Base-by-base conservation (phyloP, 2,329 filamentous ascomycete species). In the Hirsutella thompsonii region DNA sequence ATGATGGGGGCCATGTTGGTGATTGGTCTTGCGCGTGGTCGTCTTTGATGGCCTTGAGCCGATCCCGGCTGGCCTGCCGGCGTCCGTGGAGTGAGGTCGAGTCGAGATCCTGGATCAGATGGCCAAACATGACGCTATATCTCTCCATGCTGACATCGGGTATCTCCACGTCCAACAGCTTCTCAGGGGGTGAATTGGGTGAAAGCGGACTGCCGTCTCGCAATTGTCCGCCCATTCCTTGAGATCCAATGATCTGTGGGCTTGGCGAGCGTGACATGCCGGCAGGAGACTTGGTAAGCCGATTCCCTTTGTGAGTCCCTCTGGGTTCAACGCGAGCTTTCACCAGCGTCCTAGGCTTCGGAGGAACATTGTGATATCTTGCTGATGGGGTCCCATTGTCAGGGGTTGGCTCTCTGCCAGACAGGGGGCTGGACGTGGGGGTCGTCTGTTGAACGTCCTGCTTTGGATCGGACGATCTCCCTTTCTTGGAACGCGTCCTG, bases 61-160 rank as follows among this genome's bases (percentile, higher is more conserved):
- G 74, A 41, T 76, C 68, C 11, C 79, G 54, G 0, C 71, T 76
- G 8, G 73, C 74, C 48, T 81, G 76, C 34, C 76, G 67, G 43
- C 75, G 68, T 20, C 68, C 68, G 20, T 79, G 60, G 8, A 80
- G 61, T 1, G 56, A 54, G 5, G 57, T 50, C 14, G 52, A 44
- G 6, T 48, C 51, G 32, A 59, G 57, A 8, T 59, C 58, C 45
- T 76, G 72, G 20, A 94, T 64, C 6, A 95, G 68, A 30, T 74
- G 75, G 42, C 81, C 78, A 55, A 96, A 95, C 89, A 95, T 95
- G 48, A 95, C 75, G 51, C 88, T 94, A 51, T 94, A 96, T 38
- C 90, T 71, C 56, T 95, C 90, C 70, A 96, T 70, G 46, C 82
- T 77, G 42, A 84, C 72, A 38, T 75, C 74, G 1, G 90, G 89